Base-by-base conservation (phyloP, 2,329 filamentous ascomycete genomes). In the Epichloe sp. region DNA sequence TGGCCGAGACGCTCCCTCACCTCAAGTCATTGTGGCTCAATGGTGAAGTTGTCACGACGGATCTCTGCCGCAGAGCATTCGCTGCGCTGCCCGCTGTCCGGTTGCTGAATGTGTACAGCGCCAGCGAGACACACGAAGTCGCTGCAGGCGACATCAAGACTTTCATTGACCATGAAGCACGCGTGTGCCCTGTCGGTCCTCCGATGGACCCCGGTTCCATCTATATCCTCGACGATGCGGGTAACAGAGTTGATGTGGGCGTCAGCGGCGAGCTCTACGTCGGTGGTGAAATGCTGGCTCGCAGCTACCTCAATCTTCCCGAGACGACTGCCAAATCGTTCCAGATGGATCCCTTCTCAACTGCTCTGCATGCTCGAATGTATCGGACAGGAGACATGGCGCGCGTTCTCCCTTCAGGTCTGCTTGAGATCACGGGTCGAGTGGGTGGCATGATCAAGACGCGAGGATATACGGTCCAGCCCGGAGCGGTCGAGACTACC, bases 371-470 rank as follows among this genome's bases (percentile, higher is more conserved):
- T 31, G 76, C 83, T 14, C 78, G 81, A 19, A 86, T 88, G 80
- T 88, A 89, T 62, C 76, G 78, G 52, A 88, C 85, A 0, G 85
- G 85, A 3, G 85, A 89, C 63, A 73, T 81, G 49, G 85, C 85
- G 0, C 75, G 83, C 2, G 65, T 86, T 40, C 73, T 88, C 6
- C 73, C 82, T 0, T 83, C 77, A 1, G 85, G 85, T 1, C 69
- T 82, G 5, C 72, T 89, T 7, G 85, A 88, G 62, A 88, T 89
- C 53, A 88, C 83, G 6, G 85, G 85, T 36, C 79, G 85, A 48
- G 82, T 87, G 1, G 85, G 85, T 14, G 79, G 81, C 12, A 88
- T 89, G 85, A 88, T 89, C 69, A 89, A 89, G 67, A 77, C 88
- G 11, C 79, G 85, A 52, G 85, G 85, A 1, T 89, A 88, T 61